phyloP scores from a whole-genome alignment of 495 filamentous ascomycete genomes.

The Immersiella caudata region DNA sequence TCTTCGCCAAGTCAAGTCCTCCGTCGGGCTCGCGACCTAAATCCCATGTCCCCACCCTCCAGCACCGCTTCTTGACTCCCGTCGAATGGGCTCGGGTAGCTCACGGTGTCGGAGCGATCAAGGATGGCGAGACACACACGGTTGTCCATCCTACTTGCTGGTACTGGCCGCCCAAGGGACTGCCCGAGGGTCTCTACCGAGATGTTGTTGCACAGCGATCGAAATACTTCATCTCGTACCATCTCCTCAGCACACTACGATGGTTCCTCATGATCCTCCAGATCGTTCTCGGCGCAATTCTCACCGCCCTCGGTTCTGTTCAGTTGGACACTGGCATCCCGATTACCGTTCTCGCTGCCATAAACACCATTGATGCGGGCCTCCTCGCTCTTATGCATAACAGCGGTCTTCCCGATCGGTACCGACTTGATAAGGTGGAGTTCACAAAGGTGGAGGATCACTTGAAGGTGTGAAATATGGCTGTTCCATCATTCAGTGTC shows the following conservation, averaged over 20 bases:
- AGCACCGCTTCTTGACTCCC: slow-evolving; percentile 43
- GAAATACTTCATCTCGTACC: slow-evolving; percentile 43
- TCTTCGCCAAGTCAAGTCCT: slow-evolving; percentile 11
- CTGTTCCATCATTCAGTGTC: background rate
- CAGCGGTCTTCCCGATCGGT: slow-evolving; percentile 53
- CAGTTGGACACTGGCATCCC: slow-evolving; percentile 31
- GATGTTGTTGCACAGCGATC: slow-evolving; percentile 47
- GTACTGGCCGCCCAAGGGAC: slow-evolving; percentile 49
- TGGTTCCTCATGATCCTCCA: slow-evolving; percentile 51
- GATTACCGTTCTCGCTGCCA: slow-evolving; percentile 51
- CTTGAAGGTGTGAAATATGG: slow-evolving; percentile 37
- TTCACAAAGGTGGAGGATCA: slow-evolving; percentile 50
- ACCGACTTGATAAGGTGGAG: slow-evolving; percentile 49
- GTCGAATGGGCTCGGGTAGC: slow-evolving; percentile 50
- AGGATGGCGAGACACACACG: slow-evolving; percentile 45
- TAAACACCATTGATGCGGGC: slow-evolving; percentile 54
- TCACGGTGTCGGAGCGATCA: slow-evolving; percentile 49
- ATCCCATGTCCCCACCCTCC: slow-evolving; percentile 6
- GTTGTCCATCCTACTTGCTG: slow-evolving; percentile 46
- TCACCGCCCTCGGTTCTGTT: slow-evolving; percentile 49
- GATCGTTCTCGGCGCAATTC: slow-evolving; percentile 46
- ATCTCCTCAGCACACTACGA: slow-evolving; percentile 35
- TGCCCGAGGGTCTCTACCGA: slow-evolving; percentile 48
- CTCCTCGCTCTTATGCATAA: slow-evolving; percentile 54
- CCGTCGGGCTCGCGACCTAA: slow-evolving; percentile 10